Evolutionary conservation across 1,139 yeast species (phyloP).

Genomic region (Blastobotrys indianensis): DNA sequence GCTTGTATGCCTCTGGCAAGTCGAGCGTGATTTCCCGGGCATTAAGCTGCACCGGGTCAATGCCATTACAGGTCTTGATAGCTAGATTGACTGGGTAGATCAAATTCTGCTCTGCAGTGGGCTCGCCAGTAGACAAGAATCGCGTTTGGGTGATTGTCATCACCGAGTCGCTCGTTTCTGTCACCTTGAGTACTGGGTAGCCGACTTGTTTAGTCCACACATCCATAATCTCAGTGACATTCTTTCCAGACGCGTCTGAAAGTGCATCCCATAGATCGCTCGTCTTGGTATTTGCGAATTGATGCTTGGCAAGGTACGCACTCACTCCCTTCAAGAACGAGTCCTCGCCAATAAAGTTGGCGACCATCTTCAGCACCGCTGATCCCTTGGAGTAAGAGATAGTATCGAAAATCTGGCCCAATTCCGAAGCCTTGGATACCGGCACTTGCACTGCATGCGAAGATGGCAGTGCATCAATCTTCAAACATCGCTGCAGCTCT

Average conservation of each 20-base stretch:
- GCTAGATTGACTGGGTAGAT: constrained; percentile 83
- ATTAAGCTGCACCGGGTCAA: constrained; percentile 54
- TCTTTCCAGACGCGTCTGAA: constrained; percentile 66
- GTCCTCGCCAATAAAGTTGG: constrained; percentile 69
- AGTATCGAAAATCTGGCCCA: constrained; percentile 80
- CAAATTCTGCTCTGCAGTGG: constrained; percentile 60
- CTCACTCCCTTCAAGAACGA: constrained; percentile 73
- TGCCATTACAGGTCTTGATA: constrained; percentile 55
- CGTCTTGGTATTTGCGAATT: constrained; percentile 71
- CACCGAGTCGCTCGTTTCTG: constrained; percentile 35
- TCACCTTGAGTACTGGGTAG: constrained; percentile 66
- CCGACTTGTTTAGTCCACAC: constrained; percentile 82
- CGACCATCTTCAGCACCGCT: constrained; percentile 69
- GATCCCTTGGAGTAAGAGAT: constrained; percentile 83
- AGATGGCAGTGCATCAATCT: constrained; percentile 66
- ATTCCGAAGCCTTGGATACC: constrained; percentile 71
- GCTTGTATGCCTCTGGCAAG: constrained; percentile 60
- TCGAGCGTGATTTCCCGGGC: constrained; percentile 46
- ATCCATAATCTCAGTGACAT: constrained; percentile 66
- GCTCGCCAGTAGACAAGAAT: constrained; percentile 74
- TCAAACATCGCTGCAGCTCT: constrained; percentile 62
- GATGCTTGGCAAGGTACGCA: constrained; percentile 60
- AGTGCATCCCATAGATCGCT: constrained; percentile 75
- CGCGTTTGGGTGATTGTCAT: constrained; percentile 49
- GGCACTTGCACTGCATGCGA: constrained; percentile 88